Conservation (phyloP, 768 basidiomycete genomes). For the Hypholoma fasciculare region DNA sequence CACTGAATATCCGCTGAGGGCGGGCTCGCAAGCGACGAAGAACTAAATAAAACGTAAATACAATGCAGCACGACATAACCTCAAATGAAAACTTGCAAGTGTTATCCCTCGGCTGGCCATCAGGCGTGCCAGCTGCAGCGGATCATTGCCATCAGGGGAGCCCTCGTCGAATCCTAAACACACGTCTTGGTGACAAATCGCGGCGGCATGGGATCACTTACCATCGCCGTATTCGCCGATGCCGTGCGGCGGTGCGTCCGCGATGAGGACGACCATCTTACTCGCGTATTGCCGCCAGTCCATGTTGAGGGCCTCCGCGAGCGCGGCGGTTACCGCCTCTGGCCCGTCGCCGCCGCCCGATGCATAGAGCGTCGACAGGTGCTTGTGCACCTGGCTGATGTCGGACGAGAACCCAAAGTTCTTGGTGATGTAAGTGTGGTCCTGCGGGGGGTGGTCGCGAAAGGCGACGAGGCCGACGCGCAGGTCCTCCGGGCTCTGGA, state of each 20-base stretch:
- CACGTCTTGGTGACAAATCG: slow-evolving; percentile 16
- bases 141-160: slow-evolving; percentile 93
- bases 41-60: slow-evolving; percentile 55
- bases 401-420: slow-evolving; percentile 95
- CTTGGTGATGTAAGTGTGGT: slow-evolving; percentile 91
- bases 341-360: slow-evolving; percentile 94
- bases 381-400: slow-evolving; percentile 81
- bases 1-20: slow-evolving; percentile 88
- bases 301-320: slow-evolving; percentile 85
- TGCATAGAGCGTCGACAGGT: slow-evolving; percentile 83
- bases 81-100: slow-evolving; percentile 53
- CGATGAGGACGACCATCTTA: slow-evolving; percentile 96
- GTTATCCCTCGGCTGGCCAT: slow-evolving; percentile 94
- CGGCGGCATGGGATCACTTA: slow-evolving; percentile 31
- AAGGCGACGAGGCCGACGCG: slow-evolving; percentile 93
- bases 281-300: slow-evolving; percentile 87
- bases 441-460: slow-evolving; percentile 96
- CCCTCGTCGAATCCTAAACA: slow-evolving; percentile 85
- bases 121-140: slow-evolving; percentile 77
- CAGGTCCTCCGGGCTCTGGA: slow-evolving; percentile 85
- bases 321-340: slow-evolving; percentile 93
- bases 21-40: slow-evolving; percentile 99
- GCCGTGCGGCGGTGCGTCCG: slow-evolving; percentile 97
- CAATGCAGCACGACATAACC: not conserved
- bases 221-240: slow-evolving; percentile 98